Evolutionary conservation across 331 rosid species (phyloP).

Genomic region (Malus hybrid): DNA sequence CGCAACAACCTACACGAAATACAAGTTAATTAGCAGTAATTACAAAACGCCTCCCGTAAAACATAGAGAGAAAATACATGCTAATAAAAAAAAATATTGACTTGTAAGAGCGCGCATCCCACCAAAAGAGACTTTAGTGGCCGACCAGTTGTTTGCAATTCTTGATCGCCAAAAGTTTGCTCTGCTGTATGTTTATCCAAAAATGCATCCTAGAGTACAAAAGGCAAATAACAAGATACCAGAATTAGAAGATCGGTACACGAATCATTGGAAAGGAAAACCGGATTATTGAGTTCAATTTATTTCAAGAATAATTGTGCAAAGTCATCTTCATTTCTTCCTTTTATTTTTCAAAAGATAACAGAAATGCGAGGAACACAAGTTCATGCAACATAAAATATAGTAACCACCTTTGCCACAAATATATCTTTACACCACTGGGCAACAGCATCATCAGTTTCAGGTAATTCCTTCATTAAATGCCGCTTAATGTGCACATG

Average conservation of each 20-base stretch:
- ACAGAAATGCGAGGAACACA: background rate
- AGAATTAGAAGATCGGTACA: background rate
- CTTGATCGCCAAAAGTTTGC: conserved; percentile 58
- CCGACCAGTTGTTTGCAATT: conserved; percentile 53
- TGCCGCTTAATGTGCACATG: conserved; percentile 86
- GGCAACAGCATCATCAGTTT: conserved; percentile 77
- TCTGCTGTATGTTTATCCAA: conserved; percentile 69
- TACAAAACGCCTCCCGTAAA: background rate
- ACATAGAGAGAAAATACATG: background rate
- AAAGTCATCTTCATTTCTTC: background rate
- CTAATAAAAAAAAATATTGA: background rate
- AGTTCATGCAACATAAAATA: background rate
- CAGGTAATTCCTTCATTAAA: conserved; percentile 74
- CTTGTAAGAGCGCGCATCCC: conserved; percentile 17
- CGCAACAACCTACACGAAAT: conserved; percentile 49
- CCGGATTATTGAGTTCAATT: background rate
- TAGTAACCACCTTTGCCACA: conserved; percentile 58
- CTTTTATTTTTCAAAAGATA: background rate
- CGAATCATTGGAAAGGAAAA: background rate
- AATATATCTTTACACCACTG: conserved; percentile 74
- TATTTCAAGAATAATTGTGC: background rate
- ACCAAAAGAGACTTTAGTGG: conserved; percentile 84
- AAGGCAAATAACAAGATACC: conserved; percentile 8
- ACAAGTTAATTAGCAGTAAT: background rate
- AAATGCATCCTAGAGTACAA: conserved; percentile 58